Evolutionary conservation across 305 asterid species (phyloP).

Genomic region (Solanum hybrid): DNA sequence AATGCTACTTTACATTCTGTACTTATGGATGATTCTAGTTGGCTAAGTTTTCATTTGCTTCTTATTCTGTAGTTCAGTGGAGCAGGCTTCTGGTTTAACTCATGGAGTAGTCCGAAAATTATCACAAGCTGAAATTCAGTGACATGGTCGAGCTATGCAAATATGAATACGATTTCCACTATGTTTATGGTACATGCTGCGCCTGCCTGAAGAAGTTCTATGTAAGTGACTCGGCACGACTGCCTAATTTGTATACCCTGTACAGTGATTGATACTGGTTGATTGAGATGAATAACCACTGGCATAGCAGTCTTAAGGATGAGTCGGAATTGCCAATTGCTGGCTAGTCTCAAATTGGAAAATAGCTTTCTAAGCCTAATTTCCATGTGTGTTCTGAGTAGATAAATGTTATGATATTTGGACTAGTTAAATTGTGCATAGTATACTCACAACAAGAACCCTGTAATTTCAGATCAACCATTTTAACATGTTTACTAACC

Average conservation of each 20-base stretch:
- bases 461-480: neutral
- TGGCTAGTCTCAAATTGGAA: neutral
- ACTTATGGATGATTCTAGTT: neutral
- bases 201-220: neutral
- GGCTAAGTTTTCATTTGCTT: constrained; percentile 4
- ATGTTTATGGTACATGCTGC: neutral
- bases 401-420: neutral
- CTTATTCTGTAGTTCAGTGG: constrained; percentile 23
- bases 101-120: neutral
- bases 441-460: neutral
- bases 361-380: neutral
- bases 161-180: neutral
- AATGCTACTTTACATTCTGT: neutral
- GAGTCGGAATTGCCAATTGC: neutral
- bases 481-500: neutral
- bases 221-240: neutral
- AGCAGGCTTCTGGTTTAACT: constrained; percentile 14
- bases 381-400: neutral
- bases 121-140: neutral
- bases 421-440: neutral
- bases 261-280: constrained; percentile 9
- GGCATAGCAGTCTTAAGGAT: neutral
- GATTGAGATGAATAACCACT: neutral
- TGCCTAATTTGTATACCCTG: neutral
- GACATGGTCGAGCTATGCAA: neutral